Evolutionary conservation across 148 eudicot genomes (phyloP).

Genomic region (Spergularia bocconei): DNA sequence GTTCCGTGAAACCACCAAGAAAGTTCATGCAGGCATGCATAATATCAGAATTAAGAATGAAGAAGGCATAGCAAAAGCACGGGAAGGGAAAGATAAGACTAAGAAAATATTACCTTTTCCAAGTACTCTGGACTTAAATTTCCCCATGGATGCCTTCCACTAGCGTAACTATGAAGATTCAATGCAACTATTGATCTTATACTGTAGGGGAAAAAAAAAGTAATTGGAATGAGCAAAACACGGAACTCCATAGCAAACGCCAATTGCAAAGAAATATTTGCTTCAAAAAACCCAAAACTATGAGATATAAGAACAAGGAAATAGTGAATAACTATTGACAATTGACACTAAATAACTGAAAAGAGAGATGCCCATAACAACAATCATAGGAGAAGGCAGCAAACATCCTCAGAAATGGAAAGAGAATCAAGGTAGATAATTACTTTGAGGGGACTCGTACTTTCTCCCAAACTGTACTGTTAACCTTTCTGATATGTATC

Average conservation of each 20-base stretch:
- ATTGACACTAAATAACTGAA: neutral
- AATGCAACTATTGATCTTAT: constrained; percentile 81
- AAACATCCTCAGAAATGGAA: constrained; percentile 1
- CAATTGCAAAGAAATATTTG: neutral
- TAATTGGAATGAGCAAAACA: neutral
- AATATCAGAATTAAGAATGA: no score
- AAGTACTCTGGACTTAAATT: constrained; percentile 75
- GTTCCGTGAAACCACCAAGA: no score
- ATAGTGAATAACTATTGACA: neutral
- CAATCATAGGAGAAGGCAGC: neutral
- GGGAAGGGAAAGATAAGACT: neutral
- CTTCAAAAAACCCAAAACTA: neutral
- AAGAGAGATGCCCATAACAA: neutral
- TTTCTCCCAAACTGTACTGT: constrained; percentile 74
- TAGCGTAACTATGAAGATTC: constrained; percentile 89
- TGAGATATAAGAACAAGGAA: neutral
- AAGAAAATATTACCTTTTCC: constrained; percentile 56
- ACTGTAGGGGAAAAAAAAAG: constrained; percentile 41
- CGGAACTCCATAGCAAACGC: neutral
- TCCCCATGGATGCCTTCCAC: constrained; percentile 99
- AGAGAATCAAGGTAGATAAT: constrained; percentile 1
- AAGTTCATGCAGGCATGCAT: no score
- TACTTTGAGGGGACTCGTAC: constrained; percentile 80
- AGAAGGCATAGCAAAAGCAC: no score
- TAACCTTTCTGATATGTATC: constrained; percentile 56